A percentile compares a stretch with the other conserved stretches of the same genome.
Conservation (phyloP, 2,329 filamentous ascomycete species). For the Neopestalotiopsis sp. region DNA sequence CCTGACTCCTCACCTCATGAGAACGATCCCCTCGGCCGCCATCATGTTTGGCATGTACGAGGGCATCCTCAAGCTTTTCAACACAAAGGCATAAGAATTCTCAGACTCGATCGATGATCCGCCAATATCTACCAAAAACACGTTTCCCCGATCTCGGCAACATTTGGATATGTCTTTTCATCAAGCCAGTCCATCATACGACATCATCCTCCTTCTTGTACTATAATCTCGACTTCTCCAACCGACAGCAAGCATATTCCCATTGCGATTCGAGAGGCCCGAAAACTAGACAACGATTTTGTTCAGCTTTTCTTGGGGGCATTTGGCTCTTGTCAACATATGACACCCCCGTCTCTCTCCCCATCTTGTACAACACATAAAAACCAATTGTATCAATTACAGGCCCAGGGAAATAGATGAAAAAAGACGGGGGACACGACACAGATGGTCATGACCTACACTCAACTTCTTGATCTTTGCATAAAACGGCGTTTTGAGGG, state of each 20-base stretch:
- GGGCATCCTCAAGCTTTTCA: slow-evolving; percentile 51
- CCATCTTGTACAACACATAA: neutral
- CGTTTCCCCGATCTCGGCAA: neutral
- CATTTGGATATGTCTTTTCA: neutral
- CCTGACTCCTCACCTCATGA: slow-evolving; percentile 87
- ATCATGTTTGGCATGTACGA: slow-evolving; percentile 96
- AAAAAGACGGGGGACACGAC: neutral
- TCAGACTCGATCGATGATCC: neutral
- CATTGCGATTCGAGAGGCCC: neutral
- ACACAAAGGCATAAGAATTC: slow-evolving; percentile 31
- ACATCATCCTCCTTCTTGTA: neutral
- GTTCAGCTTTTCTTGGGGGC: too few relatives aligned
- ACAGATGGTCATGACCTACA: neutral
- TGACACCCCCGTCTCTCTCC: neutral
- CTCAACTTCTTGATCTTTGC: neutral
- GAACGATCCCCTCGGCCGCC: slow-evolving; percentile 88
- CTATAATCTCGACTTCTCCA: neutral
- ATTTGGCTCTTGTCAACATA: neutral
- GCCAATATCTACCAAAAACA: neutral
- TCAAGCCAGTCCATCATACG: neutral
- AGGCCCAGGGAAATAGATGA: neutral
- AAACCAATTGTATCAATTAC: neutral
- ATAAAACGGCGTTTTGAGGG: neutral
- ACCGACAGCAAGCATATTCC: neutral
- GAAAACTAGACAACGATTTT: neutral